These are phyloP conservation scores for Chaetomium sp. DNA, from an alignment of 2,329 filamentous ascomycete genomes.

Conservation along the genomic window DNA sequence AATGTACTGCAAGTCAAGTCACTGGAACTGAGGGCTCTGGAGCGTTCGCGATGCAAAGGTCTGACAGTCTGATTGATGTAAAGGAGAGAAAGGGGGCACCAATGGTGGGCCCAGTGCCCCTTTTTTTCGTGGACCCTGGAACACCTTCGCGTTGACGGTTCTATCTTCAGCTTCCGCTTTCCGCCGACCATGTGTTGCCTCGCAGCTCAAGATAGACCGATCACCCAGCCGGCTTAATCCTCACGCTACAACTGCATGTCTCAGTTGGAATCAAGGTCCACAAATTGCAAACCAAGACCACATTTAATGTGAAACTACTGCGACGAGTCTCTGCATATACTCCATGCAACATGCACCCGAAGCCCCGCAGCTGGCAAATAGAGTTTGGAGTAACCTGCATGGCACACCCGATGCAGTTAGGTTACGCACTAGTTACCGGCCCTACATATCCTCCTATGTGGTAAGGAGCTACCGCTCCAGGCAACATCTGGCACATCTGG, in stretches of 20 bases:
- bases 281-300: constrained; percentile 2
- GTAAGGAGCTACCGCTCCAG: background rate
- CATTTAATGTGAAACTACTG: background rate
- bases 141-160: background rate
- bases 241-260: constrained; percentile 1
- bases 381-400: constrained; percentile 1
- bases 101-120: constrained; percentile 5
- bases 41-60: constrained; percentile 4
- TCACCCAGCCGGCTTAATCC: background rate
- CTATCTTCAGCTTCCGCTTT: background rate
- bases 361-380: background rate
- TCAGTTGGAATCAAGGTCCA: constrained; percentile 2
- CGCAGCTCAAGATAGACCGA: constrained; percentile 5
- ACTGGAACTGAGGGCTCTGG: constrained; percentile 1
- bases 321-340: background rate
- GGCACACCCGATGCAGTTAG: constrained; percentile 6
- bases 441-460: constrained; percentile 3
- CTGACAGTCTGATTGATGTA: constrained; percentile 5
- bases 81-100: background rate
- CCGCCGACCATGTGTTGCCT: background rate
- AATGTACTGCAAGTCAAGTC: constrained; percentile 4
- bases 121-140: constrained; percentile 2
- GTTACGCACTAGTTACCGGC: constrained; percentile 1
- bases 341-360: constrained; percentile 1
- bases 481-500: background rate